A percentile compares a stretch with the other conserved stretches of the same genome.
phyloP scores from a whole-genome alignment of 805 yeast species.

The Candida pseudofarinosa region DNA sequence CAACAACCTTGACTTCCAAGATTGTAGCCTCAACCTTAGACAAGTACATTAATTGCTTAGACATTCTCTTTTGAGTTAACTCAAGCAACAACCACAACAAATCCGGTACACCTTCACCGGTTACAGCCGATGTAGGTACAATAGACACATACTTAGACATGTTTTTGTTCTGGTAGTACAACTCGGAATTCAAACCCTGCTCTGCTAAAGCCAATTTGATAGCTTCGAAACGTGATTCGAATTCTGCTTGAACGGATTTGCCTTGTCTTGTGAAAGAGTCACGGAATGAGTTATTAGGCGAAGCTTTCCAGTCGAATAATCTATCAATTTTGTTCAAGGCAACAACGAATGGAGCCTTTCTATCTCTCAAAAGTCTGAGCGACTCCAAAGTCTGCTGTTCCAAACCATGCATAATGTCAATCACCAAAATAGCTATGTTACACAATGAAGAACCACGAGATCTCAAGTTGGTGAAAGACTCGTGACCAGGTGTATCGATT shows the following conservation, averaged over 20 bases:
- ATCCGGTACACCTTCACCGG: constrained; percentile 99
- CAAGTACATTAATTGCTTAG: constrained; percentile 94
- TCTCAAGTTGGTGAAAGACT: constrained; percentile 95
- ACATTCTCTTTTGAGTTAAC: constrained; percentile 97
- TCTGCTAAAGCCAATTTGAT: constrained; percentile 91
- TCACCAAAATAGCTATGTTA: constrained; percentile 97
- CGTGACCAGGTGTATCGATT: constrained; percentile 99
- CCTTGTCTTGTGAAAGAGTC: constrained; percentile 83
- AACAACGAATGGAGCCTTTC: constrained; percentile 97
- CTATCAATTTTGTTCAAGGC: constrained; percentile 98
- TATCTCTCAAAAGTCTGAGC: constrained; percentile 83
- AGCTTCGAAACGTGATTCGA: constrained; percentile 78
- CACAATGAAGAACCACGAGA: constrained; percentile 98
- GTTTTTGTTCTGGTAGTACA: constrained; percentile 93
- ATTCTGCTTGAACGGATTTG: constrained; percentile 85
- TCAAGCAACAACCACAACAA: constrained; percentile 91
- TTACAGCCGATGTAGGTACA: constrained; percentile 97
- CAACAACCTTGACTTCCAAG: constrained; percentile 95
- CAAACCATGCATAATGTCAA: constrained; percentile 98
- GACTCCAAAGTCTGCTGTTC: constrained; percentile 98
- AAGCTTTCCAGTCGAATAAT: constrained; percentile 88
- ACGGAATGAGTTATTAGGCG: constrained; percentile 92
- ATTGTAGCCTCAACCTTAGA: constrained; percentile 93
- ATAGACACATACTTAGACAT: constrained; percentile 90
- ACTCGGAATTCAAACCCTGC: constrained; percentile 97